phyloP scores from a whole-genome alignment of 1,284 basidiomycete genomes.

The Ganoderma sp. region DNA sequence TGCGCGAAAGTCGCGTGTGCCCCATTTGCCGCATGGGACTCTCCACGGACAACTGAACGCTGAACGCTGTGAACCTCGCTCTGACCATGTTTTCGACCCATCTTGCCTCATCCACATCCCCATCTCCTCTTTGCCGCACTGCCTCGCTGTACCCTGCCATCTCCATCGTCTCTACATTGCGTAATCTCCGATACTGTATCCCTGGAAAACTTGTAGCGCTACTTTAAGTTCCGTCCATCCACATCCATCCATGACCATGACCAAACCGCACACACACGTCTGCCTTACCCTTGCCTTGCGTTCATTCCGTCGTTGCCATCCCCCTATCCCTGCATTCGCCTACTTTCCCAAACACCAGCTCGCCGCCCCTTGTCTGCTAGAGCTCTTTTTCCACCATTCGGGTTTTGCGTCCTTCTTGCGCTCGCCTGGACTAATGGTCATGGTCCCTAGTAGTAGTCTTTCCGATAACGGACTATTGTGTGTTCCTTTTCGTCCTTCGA shows the following conservation, averaged over 20 bases:
- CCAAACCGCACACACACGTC: background rate
- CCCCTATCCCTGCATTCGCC: background rate
- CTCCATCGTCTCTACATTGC: background rate
- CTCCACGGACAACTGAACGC: constrained; percentile 29
- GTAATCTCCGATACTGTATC: constrained; percentile 9
- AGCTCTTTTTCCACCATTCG: background rate
- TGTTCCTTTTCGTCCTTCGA: background rate
- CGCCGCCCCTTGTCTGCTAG: background rate
- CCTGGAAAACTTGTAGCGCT: constrained; percentile 20
- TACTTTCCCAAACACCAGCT: background rate
- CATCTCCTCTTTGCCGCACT: too few species aligned
- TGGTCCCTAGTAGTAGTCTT: background rate
- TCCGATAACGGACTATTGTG: background rate
- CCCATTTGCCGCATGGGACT: constrained; percentile 51
- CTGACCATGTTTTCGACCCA: background rate
- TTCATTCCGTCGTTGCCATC: too few species aligned
- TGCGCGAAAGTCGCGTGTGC: constrained; percentile 56
- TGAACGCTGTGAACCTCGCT: constrained; percentile 9
- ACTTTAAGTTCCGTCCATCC: constrained; percentile 3
- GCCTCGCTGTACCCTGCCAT: background rate
- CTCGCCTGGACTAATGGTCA: background rate
- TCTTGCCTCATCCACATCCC: background rate
- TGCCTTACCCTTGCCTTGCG: background rate
- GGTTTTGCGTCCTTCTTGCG: background rate
- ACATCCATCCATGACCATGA: background rate